phyloP scores from a whole-genome alignment of 2,329 filamentous ascomycete species.

The Fusarium ambrosium region DNA sequence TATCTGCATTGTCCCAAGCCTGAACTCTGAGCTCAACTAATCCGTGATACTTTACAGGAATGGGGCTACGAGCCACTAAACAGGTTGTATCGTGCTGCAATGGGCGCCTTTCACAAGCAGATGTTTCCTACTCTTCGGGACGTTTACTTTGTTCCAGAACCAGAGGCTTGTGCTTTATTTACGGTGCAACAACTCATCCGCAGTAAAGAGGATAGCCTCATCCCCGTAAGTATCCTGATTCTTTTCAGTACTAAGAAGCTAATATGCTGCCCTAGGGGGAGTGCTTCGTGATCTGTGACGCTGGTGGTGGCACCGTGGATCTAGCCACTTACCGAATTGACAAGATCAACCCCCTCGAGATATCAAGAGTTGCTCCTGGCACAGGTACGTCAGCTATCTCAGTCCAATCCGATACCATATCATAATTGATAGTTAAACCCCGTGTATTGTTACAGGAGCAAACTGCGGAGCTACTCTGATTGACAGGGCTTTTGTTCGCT shows the following conservation, averaged over 20 bases:
- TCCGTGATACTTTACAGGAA: not conserved
- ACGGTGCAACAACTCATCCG: conserved; percentile 1
- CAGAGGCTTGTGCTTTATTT: conserved; percentile 8
- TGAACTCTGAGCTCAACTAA: not conserved
- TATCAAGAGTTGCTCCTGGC: conserved; percentile 2
- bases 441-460: not conserved
- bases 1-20: not conserved
- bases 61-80: not conserved
- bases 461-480: conserved; percentile 5
- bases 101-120: not conserved
- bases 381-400: not conserved
- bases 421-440: not conserved
- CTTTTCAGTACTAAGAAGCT: not conserved
- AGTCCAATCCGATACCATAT: not conserved
- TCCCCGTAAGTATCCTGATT: not conserved
- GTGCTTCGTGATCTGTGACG: conserved; percentile 9
- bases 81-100: not conserved
- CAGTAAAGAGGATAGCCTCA: not conserved
- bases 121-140: conserved; percentile 2
- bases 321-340: conserved; percentile 9
- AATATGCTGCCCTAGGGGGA: not conserved
- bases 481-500: conserved; percentile 1
- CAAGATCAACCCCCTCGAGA: not conserved
- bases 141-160: conserved; percentile 6
- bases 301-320: conserved; percentile 7